Conservation (phyloP, 192 early-diverging fungal genomes). For the Backusella australiensis region DNA sequence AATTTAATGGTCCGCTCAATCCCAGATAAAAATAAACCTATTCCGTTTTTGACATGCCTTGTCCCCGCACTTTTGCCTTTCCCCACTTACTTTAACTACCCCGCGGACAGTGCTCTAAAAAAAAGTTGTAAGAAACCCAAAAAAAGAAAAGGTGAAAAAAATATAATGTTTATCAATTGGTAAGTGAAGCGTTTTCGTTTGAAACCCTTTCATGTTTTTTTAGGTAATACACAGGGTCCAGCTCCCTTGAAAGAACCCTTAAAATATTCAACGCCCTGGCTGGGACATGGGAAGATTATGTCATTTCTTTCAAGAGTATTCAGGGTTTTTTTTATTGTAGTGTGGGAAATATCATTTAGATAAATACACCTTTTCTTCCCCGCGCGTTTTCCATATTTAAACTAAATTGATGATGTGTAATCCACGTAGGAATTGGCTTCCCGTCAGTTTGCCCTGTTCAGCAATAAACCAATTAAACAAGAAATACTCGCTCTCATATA, state of each 20-base stretch:
- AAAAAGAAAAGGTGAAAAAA: too few relatives aligned
- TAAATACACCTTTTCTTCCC: background rate
- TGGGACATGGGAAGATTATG: background rate
- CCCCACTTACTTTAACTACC: background rate
- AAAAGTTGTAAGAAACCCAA: background rate
- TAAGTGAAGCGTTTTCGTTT: background rate
- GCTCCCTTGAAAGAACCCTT: conserved; percentile 1
- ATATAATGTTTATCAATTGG: background rate
- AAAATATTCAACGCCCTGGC: background rate
- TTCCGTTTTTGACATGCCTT: background rate
- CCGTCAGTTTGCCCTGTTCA: background rate
- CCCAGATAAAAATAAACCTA: background rate
- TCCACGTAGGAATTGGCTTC: background rate
- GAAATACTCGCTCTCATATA: too few relatives aligned
- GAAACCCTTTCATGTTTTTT: background rate
- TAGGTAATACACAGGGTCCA: background rate
- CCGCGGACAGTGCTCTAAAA: background rate
- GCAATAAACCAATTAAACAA: background rate
- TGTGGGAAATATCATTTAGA: background rate
- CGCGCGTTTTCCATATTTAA: background rate
- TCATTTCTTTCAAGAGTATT: background rate
- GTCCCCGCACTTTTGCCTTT: background rate
- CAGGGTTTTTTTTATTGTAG: background rate
- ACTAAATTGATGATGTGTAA: background rate
- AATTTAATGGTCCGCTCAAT: background rate